phyloP scores from a whole-genome alignment of 305 asterid species.

The Petunia hybrid region DNA sequence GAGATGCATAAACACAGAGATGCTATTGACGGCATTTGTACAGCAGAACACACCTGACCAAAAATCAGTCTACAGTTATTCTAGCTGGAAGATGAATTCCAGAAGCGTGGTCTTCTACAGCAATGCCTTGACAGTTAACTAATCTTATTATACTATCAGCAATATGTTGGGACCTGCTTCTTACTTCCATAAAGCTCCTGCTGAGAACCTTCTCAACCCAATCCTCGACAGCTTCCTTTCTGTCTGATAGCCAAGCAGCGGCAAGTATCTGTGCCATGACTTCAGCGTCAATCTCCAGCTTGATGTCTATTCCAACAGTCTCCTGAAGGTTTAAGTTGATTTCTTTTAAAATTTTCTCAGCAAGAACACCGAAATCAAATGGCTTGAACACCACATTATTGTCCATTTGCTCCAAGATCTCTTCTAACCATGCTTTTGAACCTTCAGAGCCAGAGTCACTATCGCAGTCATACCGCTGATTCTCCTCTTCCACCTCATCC shows the following conservation, averaged over 20 bases:
- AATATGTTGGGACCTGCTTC: slow-evolving; percentile 40
- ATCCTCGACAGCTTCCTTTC: slow-evolving; percentile 50
- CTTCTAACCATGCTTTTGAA: slow-evolving; percentile 70
- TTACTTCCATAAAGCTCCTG: slow-evolving; percentile 58
- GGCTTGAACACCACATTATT: slow-evolving; percentile 72
- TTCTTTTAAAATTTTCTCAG: slow-evolving; percentile 56
- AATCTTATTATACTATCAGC: slow-evolving; percentile 57
- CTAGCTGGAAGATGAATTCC: slow-evolving; percentile 74
- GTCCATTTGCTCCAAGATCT: slow-evolving; percentile 59
- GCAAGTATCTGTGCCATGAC: slow-evolving; percentile 80
- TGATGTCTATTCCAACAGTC: slow-evolving; percentile 44
- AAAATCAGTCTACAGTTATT: slow-evolving; percentile 50
- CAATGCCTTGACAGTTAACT: slow-evolving; percentile 53
- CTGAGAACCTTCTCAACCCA: slow-evolving; percentile 78
- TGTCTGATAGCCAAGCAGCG: slow-evolving; percentile 71
- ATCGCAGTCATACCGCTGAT: slow-evolving; percentile 40
- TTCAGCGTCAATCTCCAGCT: slow-evolving; percentile 68
- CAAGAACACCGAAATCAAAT: slow-evolving; percentile 66
- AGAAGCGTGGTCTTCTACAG: slow-evolving; percentile 57
- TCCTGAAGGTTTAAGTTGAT: slow-evolving; percentile 55
- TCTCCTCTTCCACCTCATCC: slow-evolving; percentile 57
- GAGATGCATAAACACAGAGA: not conserved
- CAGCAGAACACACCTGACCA: slow-evolving; percentile 41
- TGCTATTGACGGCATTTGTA: slow-evolving; percentile 26
- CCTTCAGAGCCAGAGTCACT: slow-evolving; percentile 47